Evolutionary conservation across 306 rosid genomes (phyloP).

Genomic region (Carpinus fangiana): DNA sequence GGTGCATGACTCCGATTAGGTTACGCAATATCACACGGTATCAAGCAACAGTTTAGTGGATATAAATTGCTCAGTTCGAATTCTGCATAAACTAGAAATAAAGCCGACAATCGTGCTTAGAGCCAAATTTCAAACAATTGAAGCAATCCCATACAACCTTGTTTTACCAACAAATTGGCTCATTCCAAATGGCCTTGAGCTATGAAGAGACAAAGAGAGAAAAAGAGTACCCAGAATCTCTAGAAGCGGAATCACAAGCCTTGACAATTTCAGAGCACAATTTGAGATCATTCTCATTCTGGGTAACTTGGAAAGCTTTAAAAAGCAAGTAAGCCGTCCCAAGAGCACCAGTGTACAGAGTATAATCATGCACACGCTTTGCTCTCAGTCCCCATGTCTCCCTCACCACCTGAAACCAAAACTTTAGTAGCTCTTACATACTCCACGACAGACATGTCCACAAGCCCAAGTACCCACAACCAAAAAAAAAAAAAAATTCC

Average conservation of each 20-base stretch:
- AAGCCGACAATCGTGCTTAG: not conserved
- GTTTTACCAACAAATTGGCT: not conserved
- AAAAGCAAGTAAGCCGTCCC: constrained; percentile 76
- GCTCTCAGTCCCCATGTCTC: constrained; percentile 66
- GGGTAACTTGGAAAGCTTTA: constrained; percentile 62
- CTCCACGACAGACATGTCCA: not conserved
- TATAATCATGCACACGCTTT: constrained; percentile 60
- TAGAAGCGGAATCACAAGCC: constrained; percentile 76
- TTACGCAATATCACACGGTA: not conserved
- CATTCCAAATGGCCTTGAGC: not conserved
- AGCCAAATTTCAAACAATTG: not conserved
- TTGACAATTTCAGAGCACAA: constrained; percentile 65
- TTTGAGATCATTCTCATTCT: constrained; percentile 56
- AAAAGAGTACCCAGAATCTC: constrained; percentile 51
- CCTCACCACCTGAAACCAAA: constrained; percentile 63
- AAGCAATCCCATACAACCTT: not conserved
- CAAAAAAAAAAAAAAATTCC: not conserved
- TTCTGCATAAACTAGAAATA: not conserved
- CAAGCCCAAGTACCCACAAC: constrained; percentile 1
- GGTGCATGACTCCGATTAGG: not conserved
- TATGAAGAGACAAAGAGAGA: not conserved
- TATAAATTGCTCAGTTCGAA: not conserved
- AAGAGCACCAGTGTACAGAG: constrained; percentile 70
- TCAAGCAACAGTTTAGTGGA: not conserved
- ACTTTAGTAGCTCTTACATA: constrained; percentile 18